Percentiles rank a stretch among this genome's conserved stretches.
Conservation (phyloP, 2,329 filamentous ascomycete genomes). For the Fusarium acutatum region DNA sequence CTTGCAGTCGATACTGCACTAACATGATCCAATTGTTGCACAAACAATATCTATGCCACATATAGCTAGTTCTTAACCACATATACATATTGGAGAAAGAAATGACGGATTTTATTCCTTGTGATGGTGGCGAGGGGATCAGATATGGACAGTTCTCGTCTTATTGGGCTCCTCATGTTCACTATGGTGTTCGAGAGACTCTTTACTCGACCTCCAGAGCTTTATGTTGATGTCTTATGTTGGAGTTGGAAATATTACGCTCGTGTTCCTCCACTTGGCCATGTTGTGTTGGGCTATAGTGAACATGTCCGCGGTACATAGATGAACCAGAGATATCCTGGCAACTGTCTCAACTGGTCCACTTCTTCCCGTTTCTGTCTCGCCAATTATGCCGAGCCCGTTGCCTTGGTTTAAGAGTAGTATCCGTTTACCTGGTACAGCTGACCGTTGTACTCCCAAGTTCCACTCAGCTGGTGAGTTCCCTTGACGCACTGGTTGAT, state of each 20-base stretch:
- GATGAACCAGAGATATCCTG: accelerated
- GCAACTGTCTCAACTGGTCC: too few relatives aligned
- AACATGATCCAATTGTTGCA: background rate
- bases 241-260: too few relatives aligned
- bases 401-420: background rate
- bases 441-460: background rate
- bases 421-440: background rate
- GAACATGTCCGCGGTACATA: accelerated
- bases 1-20: background rate
- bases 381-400: accelerated
- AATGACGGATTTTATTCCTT: too few relatives aligned
- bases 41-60: background rate
- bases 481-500: background rate
- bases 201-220: too few relatives aligned
- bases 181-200: too few relatives aligned
- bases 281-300: too few relatives aligned
- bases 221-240: too few relatives aligned
- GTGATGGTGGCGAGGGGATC: too few relatives aligned
- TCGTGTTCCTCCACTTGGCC: too few relatives aligned
- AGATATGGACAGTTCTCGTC: too few relatives aligned
- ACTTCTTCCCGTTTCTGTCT: accelerated
- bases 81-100: too few relatives aligned
- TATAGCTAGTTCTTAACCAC: background rate
- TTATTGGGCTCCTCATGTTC: too few relatives aligned
- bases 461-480: background rate